Percentiles rank a stretch among this genome's conserved stretches.
Conservation (phyloP, 805 yeast species). For the Sungouiella blattae region DNA sequence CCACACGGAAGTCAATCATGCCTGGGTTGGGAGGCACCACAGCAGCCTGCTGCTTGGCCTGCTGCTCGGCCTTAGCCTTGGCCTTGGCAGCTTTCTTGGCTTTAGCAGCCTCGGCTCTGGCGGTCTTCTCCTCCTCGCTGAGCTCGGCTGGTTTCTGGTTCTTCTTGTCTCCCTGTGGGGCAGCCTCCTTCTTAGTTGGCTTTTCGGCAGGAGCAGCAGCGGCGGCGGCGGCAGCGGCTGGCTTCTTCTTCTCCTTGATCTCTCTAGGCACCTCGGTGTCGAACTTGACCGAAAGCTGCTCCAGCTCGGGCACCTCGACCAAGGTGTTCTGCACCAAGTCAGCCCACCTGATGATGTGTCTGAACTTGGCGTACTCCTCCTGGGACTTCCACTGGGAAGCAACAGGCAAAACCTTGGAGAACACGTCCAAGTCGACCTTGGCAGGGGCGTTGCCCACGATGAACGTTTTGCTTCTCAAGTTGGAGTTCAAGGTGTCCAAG, state of each 20-base stretch:
- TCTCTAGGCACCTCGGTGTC: conserved; percentile 72
- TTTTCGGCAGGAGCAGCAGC: conserved; percentile 31
- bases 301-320: conserved; percentile 50
- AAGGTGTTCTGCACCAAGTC: conserved; percentile 77
- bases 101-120: conserved; percentile 55
- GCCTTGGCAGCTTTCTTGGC: conserved; percentile 63
- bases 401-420: conserved; percentile 61
- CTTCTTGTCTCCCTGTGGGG: conserved; percentile 11
- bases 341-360: conserved; percentile 92
- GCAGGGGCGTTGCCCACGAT: conserved; percentile 66
- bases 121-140: conserved; percentile 42
- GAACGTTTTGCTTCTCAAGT: conserved; percentile 67
- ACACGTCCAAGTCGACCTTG: conserved; percentile 67
- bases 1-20: conserved; percentile 88
- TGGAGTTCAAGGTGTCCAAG: conserved; percentile 54
- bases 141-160: conserved; percentile 22
- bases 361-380: conserved; percentile 56
- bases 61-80: conserved; percentile 50
- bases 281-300: conserved; percentile 53
- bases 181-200: conserved; percentile 9
- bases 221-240: conserved; percentile 36
- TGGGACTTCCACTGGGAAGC: conserved; percentile 52
- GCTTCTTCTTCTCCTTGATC: conserved; percentile 58
- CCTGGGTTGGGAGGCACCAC: conserved; percentile 75
- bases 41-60: conserved; percentile 47